phyloP scores from a whole-genome alignment of 2,329 filamentous ascomycete species.

The Sporothrix pallida region DNA sequence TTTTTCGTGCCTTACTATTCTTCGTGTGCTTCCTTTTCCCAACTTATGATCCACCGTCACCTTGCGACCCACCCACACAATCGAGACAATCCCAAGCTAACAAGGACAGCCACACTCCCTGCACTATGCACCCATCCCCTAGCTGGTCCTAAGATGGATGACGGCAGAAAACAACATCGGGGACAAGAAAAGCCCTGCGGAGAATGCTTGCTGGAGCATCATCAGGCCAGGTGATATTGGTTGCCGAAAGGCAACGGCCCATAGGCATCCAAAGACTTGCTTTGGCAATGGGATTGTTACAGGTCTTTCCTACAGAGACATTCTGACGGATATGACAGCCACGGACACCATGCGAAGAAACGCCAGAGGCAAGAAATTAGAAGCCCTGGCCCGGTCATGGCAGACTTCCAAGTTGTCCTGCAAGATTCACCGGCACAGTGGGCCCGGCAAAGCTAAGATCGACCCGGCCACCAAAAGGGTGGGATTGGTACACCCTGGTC shows the following conservation, averaged over 20 bases:
- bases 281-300: too few species aligned
- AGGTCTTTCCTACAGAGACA: too few species aligned
- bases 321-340: too few species aligned
- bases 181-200: neutral
- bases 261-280: too few species aligned
- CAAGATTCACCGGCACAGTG: conserved; percentile 29
- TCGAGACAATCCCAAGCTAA: neutral
- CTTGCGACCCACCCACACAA: conserved; percentile 6
- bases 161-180: neutral
- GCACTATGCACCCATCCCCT: conserved; percentile 26
- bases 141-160: neutral
- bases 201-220: neutral
- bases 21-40: conserved; percentile 23
- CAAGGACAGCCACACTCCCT: conserved; percentile 24
- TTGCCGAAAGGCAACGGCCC: too few species aligned
- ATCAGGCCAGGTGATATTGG: neutral
- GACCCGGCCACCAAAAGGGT: conserved; percentile 31
- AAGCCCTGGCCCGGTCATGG: conserved; percentile 5
- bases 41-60: neutral
- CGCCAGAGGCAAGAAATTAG: neutral
- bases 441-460: conserved; percentile 36
- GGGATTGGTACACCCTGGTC: conserved; percentile 26
- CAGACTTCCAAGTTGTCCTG: neutral
- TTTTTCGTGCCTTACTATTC: neutral
- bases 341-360: neutral